Evolutionary conservation across 2,329 filamentous ascomycete species (phyloP), one percentile per base, ranked within the genome.

Genomic region (Ceratocystis alfenasii): DNA sequence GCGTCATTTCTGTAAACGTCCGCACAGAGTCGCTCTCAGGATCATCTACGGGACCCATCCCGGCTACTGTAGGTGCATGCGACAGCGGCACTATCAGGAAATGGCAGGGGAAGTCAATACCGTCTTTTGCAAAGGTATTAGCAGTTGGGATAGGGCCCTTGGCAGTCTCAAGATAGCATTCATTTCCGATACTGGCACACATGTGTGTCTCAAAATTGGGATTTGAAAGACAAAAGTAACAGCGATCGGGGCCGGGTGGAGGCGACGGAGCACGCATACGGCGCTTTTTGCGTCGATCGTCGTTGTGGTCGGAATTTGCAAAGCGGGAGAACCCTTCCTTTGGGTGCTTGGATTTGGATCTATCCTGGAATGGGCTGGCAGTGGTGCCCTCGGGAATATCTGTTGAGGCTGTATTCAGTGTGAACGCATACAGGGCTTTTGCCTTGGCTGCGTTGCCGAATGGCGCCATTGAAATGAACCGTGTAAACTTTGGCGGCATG

Each of bases 151-250:
- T 80, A 4, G 94, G 92, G 0, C 94, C 94, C 74, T 96, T 96
- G 67, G 94, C 90, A 28, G 88, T 94, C 33, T 94, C 95, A 65
- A 97, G 77, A 74, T 97, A 97, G 65, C 86, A 82, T 68, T 95
- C 88, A 20, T 91, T 86, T 64, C 89, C 94, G 69, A 99, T 93
- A 30, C 88, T 91, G 69, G 88, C 88, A 71, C 96, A 87, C 75
- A 99, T 88, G 76, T 99, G 93, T 1, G 87, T 87, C 64, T 89
- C 88, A 57, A 94, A 79, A 68, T 87, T 88, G 5, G 88, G 85
- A 74, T 95, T 96, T 5, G 90, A 92, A 10, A 99, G 81, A 73
- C 94, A 99, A 78, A 99, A 97, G 79, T 94, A 99, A 77, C 94
- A 99, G 71, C 87, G 83, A 64, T 87, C 86, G 1, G 90, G 90